Evolutionary conservation across 2,329 filamentous ascomycete genomes (phyloP).

Genomic region (Sarocladium kiliense): DNA sequence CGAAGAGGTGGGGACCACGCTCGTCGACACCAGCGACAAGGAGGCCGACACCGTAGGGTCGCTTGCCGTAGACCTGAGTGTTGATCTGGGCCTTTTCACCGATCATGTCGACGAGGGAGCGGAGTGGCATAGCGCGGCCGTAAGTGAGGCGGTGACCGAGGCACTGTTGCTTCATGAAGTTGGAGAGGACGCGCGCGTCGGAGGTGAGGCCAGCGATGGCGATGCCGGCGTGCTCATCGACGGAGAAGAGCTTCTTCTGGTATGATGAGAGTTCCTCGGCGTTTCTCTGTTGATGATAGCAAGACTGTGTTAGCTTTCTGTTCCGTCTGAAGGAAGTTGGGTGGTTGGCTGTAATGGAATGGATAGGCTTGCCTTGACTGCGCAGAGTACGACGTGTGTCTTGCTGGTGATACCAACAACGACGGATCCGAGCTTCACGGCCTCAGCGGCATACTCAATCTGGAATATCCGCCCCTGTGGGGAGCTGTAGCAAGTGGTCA

Average conservation of each 20-base stretch:
- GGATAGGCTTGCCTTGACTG: slow-evolving; percentile 71
- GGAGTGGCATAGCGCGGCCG: slow-evolving; percentile 86
- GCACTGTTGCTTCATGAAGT: slow-evolving; percentile 99
- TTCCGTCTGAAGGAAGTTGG: background rate
- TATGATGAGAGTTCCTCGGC: slow-evolving; percentile 99
- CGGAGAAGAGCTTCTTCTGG: slow-evolving; percentile 97
- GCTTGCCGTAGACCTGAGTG: slow-evolving; percentile 95
- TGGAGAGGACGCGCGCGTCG: slow-evolving; percentile 96
- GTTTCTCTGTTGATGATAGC: slow-evolving; percentile 62
- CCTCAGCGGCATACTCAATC: slow-evolving; percentile 97
- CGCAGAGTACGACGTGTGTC: slow-evolving; percentile 92
- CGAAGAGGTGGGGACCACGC: slow-evolving; percentile 89
- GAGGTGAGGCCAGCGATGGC: slow-evolving; percentile 95
- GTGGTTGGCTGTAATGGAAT: too few species aligned
- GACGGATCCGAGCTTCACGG: slow-evolving; percentile 97
- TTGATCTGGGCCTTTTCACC: slow-evolving; percentile 96
- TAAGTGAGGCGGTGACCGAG: slow-evolving; percentile 94
- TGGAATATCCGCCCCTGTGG: slow-evolving; percentile 99
- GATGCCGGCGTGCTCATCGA: slow-evolving; percentile 93
- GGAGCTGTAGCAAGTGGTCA: slow-evolving; percentile 57
- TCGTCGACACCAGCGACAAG: slow-evolving; percentile 93
- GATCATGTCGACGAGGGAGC: slow-evolving; percentile 85
- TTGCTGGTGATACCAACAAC: slow-evolving; percentile 97
- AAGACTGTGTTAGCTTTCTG: background rate
- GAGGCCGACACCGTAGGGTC: slow-evolving; percentile 91